phyloP scores from a whole-genome alignment of 73 alveolate species.

The Tetrahymena borealis region DNA sequence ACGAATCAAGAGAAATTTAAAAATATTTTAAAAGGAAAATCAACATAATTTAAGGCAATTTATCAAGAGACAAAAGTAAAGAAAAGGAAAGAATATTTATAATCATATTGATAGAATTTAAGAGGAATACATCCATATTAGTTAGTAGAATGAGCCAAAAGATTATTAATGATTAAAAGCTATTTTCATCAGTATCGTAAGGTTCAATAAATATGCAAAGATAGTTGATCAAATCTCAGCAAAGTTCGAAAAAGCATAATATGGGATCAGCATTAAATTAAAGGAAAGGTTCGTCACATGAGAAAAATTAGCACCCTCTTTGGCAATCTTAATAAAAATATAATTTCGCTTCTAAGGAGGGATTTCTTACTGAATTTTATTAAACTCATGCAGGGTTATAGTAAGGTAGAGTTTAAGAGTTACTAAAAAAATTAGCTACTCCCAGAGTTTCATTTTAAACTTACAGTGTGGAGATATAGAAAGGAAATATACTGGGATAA shows the following conservation, averaged over 20 bases:
- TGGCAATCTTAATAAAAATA: neutral
- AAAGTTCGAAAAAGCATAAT: neutral
- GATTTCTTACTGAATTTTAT: neutral
- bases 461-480: neutral
- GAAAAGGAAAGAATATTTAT: too few relatives aligned
- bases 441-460: neutral
- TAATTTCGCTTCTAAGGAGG: neutral
- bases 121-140: too few relatives aligned
- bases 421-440: neutral
- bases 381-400: neutral
- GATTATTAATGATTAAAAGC: too few relatives aligned
- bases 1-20: too few relatives aligned
- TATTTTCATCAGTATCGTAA: neutral
- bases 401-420: neutral
- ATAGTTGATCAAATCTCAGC: neutral
- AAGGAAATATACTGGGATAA: neutral
- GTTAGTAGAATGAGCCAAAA: too few relatives aligned
- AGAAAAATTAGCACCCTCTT: neutral
- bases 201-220: neutral
- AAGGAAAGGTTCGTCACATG: neutral
- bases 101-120: too few relatives aligned
- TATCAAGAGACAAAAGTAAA: too few relatives aligned
- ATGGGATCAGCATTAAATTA: neutral
- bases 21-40: too few relatives aligned
- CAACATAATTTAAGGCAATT: too few relatives aligned